Conservation (phyloP, 2,329 filamentous ascomycete species). For the Hymenotorrendiella dingleyae region DNA sequence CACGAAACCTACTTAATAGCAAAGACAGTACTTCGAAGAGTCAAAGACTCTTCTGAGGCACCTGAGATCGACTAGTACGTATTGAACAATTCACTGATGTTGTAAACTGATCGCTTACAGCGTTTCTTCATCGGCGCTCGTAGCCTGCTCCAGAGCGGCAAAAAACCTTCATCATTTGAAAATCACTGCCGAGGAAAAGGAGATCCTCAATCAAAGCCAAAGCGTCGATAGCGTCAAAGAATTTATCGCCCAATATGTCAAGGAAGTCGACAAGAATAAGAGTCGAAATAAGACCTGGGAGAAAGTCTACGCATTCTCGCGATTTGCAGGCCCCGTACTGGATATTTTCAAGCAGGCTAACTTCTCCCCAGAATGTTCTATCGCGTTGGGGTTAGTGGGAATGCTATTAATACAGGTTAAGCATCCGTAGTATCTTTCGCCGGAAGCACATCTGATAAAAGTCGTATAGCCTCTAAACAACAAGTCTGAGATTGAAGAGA, state of each 20-base stretch:
- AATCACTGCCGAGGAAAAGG: not conserved
- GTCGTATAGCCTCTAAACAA: constrained; percentile 1
- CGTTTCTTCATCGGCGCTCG: not conserved
- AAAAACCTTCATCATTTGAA: not conserved
- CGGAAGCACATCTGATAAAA: too few species aligned
- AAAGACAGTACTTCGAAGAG: not conserved
- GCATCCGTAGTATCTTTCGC: not conserved
- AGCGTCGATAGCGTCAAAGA: not conserved
- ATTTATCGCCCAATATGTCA: not conserved
- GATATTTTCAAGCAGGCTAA: not conserved
- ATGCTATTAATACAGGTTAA: not conserved
- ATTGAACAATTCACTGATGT: not conserved
- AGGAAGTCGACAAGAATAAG: not conserved
- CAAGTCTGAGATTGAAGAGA: constrained; percentile 1
- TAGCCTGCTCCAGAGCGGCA: not conserved
- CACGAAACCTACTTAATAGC: not conserved
- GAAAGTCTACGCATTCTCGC: not conserved
- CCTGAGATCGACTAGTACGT: not conserved
- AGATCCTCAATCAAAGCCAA: not conserved
- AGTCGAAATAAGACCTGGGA: not conserved
- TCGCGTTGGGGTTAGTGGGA: not conserved
- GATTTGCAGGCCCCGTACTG: not conserved
- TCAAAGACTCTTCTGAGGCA: not conserved
- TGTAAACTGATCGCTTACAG: not conserved
- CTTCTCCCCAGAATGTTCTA: constrained; percentile 1